Percentiles rank a stretch among this genome's conserved stretches.
Evolutionary conservation across 495 filamentous ascomycete species (phyloP).

Genomic region (Penicillium alfredii): DNA sequence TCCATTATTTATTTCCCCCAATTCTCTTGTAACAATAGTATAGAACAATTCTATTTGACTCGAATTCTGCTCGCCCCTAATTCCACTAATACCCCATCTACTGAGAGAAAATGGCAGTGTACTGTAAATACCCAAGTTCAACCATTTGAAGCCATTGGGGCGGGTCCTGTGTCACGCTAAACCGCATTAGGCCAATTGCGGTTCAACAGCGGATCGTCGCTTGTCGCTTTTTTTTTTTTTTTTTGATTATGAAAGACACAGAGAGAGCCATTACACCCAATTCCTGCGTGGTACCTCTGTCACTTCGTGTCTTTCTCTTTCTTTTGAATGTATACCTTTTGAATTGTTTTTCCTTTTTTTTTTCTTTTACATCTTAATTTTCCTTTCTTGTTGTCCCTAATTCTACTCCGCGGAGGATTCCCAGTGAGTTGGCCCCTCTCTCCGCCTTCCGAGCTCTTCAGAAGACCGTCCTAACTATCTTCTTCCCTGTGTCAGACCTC

Average conservation of each 20-base stretch:
- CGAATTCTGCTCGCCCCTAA: too few relatives aligned
- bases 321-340: conserved; percentile 6
- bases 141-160: conserved; percentile 17
- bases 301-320: conserved; percentile 4
- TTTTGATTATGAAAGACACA: conserved; percentile 16
- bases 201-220: conserved; percentile 28
- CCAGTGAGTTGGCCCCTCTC: conserved; percentile 3
- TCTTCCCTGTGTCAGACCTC: conserved; percentile 5
- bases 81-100: too few relatives aligned
- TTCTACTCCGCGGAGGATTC: background rate
- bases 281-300: too few relatives aligned
- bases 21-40: too few relatives aligned
- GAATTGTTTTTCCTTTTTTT: conserved; percentile 9
- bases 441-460: conserved; percentile 3
- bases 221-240: conserved; percentile 20
- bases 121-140: background rate
- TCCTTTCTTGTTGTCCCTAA: background rate
- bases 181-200: conserved; percentile 12
- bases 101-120: background rate
- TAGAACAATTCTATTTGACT: too few relatives aligned
- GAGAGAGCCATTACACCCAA: too few relatives aligned
- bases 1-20: too few relatives aligned
- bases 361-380: conserved; percentile 8
- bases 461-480: background rate
- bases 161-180: conserved; percentile 17